Conservation (phyloP, 2,329 filamentous ascomycete genomes). For the Helotiales sp. region DNA sequence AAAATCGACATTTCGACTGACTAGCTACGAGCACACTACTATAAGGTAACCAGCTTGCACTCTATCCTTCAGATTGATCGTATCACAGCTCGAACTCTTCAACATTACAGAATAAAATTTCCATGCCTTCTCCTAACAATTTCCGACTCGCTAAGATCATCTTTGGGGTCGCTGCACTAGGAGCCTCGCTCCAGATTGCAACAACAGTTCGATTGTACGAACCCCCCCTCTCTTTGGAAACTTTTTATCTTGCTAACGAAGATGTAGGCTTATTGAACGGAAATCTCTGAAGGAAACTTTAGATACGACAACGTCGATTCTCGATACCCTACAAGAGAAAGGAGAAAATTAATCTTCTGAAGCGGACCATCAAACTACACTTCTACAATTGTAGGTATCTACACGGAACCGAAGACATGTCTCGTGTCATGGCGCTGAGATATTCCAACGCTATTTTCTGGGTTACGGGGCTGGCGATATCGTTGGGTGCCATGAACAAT, state of each 20-base stretch:
- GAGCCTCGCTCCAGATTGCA: constrained; percentile 12
- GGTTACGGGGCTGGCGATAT: constrained; percentile 8
- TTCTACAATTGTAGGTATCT: constrained; percentile 10
- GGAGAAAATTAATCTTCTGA: constrained; percentile 11
- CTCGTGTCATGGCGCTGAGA: constrained; percentile 11
- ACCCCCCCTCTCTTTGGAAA: constrained; percentile 5
- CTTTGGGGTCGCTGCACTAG: constrained; percentile 12
- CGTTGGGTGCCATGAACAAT: constrained; percentile 10
- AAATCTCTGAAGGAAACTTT: constrained; percentile 12
- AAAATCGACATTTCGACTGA: constrained; percentile 4
- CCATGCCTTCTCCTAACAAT: constrained; percentile 11
- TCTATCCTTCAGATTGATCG: constrained; percentile 5
- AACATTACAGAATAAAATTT: constrained; percentile 12
- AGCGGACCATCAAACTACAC: not conserved
- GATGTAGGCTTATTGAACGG: constrained; percentile 10
- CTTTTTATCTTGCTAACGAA: constrained; percentile 11
- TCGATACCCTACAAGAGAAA: constrained; percentile 10
- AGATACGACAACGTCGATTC: constrained; percentile 11
- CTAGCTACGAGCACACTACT: constrained; percentile 12
- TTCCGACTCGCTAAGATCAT: constrained; percentile 9
- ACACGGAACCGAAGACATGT: constrained; percentile 8
- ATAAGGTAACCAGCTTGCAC: constrained; percentile 9
- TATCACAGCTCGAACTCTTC: constrained; percentile 14
- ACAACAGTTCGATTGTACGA: constrained; percentile 12
- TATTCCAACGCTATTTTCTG: constrained; percentile 10